Evolutionary conservation across 805 yeast genomes (phyloP).

Genomic region (Hanseniaspora opuntiae): DNA sequence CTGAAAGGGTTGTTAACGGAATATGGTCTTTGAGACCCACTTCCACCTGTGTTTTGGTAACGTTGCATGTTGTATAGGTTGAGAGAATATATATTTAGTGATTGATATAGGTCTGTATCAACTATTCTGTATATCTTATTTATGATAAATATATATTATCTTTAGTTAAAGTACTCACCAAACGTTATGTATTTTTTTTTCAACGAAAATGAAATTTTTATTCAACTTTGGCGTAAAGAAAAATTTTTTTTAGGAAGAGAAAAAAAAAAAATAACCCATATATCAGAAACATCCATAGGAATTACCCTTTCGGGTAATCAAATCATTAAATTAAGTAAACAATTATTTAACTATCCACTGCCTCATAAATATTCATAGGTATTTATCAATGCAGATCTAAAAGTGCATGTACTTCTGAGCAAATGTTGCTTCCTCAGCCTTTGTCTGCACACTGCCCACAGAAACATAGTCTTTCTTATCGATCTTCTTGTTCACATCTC

Average conservation of each 20-base stretch:
- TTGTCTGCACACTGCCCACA: constrained; percentile 14
- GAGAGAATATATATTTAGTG: too few species aligned
- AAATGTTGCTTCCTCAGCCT: constrained; percentile 20
- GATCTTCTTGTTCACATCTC: constrained; percentile 39
- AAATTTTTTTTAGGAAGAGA: too few species aligned
- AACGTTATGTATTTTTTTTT: too few species aligned
- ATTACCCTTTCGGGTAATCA: not conserved
- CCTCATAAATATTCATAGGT: not conserved
- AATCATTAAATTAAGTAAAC: not conserved
- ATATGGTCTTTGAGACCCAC: constrained; percentile 27
- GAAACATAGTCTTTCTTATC: constrained; percentile 32
- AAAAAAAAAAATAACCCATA: not conserved
- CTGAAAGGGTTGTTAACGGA: constrained; percentile 69
- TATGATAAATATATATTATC: too few species aligned
- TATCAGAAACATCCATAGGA: not conserved
- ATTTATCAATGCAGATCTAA: constrained; percentile 7
- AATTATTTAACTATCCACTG: not conserved
- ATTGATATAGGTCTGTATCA: too few species aligned
- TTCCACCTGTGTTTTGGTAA: constrained; percentile 16
- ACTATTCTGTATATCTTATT: too few species aligned
- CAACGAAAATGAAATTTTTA: too few species aligned
- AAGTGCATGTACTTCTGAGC: constrained; percentile 26
- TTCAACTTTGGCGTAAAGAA: too few species aligned
- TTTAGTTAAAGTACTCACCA: too few species aligned
- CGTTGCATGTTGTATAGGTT: not conserved